Evolutionary conservation across 2,329 filamentous ascomycete genomes (phyloP), one percentile per base, ranked within the genome.

Genomic region (Davidsoniella eucalypti): DNA sequence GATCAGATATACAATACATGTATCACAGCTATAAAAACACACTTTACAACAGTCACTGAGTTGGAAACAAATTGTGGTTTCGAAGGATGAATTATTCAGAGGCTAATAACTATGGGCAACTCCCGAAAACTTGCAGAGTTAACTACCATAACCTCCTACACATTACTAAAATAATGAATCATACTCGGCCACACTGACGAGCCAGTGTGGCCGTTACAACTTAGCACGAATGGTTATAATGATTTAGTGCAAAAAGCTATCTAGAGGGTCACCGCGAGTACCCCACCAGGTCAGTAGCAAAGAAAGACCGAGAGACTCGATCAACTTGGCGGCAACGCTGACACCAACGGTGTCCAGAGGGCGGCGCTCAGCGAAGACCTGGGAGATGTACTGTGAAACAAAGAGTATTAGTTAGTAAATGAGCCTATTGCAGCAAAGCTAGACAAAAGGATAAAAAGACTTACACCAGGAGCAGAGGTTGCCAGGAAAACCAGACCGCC

Each of bases 221-320:
- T 3, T 5, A 16, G 33, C 18, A 18, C n/a, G 4, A 33, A 33
- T 16, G 12, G 17, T 45, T 21, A 21, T 16, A 26, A 21, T n/a
- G 9, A 46, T 43, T 49, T 54, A 54, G 44, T 51, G 45, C 38
- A 54, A 45, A 48, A 54, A 54, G 49, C 26, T 88, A 63, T 87
- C 79, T 67, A 94, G 93, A 54, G 87, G 87, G 72, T 87, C 90
- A 69, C 87, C 92, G 64, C 84, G 82, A 61, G 90, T 95, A 61
- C 90, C 90, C 90, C 90, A 96, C 84, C 86, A 96, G 64, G 87
- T 94, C 60, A 96, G 74, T 77, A 96, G 87, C 61, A 94, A 65
- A 56, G 84, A 87, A 53, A 96, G 77, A 56, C 90, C 92, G 54
- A 96, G 78, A 2, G 92, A 95, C 78, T 96, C 92, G 59, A 94